A percentile compares a stretch with the other conserved stretches of the same genome.
phyloP scores from a whole-genome alignment of 2,329 filamentous ascomycete species.

The Cladophialophora bantiana region DNA sequence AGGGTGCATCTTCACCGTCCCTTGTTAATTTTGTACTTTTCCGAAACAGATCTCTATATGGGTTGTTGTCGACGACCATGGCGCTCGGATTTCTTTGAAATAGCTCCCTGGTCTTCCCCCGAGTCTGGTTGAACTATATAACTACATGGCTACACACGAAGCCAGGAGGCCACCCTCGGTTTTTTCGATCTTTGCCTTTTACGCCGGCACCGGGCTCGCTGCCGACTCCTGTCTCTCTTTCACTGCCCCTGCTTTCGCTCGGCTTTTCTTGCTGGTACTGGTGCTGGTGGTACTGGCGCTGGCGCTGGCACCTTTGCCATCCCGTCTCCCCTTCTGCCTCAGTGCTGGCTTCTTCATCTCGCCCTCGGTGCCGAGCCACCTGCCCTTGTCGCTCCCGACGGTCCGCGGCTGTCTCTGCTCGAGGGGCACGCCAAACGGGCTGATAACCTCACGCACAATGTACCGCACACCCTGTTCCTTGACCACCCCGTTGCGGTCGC shows the following conservation, averaged over 20 bases:
- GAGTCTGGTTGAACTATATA: no score
- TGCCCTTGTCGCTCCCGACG: constrained; percentile 24
- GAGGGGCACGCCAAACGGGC: constrained; percentile 37
- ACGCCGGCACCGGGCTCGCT: no score
- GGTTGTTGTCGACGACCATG: no score
- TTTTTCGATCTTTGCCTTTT: no score
- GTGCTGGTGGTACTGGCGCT: background rate
- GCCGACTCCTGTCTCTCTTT: background rate
- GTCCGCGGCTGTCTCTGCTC: constrained; percentile 17
- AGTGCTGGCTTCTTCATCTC: constrained; percentile 24
- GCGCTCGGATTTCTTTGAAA: no score
- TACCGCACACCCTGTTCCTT: constrained; percentile 27
- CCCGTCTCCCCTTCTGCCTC: constrained; percentile 19
- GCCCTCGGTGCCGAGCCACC: constrained; percentile 29
- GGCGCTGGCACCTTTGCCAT: background rate
- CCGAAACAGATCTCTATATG: no score
- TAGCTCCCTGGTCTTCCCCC: no score
- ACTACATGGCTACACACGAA: no score
- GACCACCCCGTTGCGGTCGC: constrained; percentile 13
- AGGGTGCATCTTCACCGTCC: no score
- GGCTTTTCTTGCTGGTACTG: background rate
- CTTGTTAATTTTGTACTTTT: no score
- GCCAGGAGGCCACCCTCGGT: no score
- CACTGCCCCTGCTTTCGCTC: background rate
- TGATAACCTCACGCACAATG: constrained; percentile 35